Percentiles rank a stretch among this genome's conserved stretches.
These are phyloP conservation scores for Alloascoidea africana DNA, from an alignment of 805 yeast genomes.

Conservation along the genomic window DNA sequence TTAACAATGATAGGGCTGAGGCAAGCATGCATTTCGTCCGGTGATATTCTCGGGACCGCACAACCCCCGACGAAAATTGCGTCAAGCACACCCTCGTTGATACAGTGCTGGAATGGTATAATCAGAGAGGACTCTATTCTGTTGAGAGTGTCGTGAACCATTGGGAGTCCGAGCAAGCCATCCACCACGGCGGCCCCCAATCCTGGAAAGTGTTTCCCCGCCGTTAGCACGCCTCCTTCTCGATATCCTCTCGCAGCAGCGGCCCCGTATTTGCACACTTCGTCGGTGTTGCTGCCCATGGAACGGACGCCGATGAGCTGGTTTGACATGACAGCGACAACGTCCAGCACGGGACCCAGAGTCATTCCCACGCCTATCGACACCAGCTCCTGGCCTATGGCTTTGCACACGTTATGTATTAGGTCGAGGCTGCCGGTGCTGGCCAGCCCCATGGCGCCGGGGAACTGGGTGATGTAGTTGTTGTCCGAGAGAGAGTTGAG, in stretches of 20 bases:
- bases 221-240: conserved; percentile 36
- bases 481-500: conserved; percentile 41
- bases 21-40: conserved; percentile 50
- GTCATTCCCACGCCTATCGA: conserved; percentile 40
- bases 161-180: conserved; percentile 38
- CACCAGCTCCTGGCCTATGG: conserved; percentile 35
- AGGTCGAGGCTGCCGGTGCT: conserved; percentile 35
- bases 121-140: conserved; percentile 34
- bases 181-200: conserved; percentile 48
- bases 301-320: conserved; percentile 45
- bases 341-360: conserved; percentile 50
- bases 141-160: conserved; percentile 38
- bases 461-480: conserved; percentile 36
- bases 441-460: conserved; percentile 50
- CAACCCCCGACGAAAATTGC: conserved; percentile 49
- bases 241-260: conserved; percentile 37
- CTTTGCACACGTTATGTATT: conserved; percentile 35
- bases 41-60: conserved; percentile 44
- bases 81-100: conserved; percentile 30
- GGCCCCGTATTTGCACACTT: conserved; percentile 35
- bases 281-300: conserved; percentile 45
- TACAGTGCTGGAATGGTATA: conserved; percentile 33
- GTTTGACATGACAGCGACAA: conserved; percentile 37
- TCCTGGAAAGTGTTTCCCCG: conserved; percentile 57
- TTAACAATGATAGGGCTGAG: conserved; percentile 36